Percentiles rank a stretch among this genome's conserved stretches.
Evolutionary conservation across 768 basidiomycete genomes (phyloP).

Genomic region (Podaxis sp.): DNA sequence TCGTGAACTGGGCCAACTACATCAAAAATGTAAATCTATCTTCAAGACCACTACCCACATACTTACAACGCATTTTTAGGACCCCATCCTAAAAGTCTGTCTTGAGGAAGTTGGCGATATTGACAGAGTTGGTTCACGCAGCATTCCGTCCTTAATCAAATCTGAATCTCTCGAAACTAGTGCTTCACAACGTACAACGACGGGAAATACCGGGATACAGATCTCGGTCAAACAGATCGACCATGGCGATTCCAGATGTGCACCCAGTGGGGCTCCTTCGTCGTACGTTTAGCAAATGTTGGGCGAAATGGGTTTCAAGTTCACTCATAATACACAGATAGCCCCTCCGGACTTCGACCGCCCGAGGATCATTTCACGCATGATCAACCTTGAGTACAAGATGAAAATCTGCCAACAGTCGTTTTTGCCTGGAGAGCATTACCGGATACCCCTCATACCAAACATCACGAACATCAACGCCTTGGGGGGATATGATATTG

Average conservation of each 20-base stretch:
- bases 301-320: background rate
- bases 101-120: background rate
- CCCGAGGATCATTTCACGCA: conserved; percentile 76
- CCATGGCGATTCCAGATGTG: conserved; percentile 90
- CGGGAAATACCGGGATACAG: conserved; percentile 56
- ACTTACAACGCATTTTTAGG: background rate
- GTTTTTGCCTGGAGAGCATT: conserved; percentile 74
- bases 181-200: conserved; percentile 88
- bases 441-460: conserved; percentile 68
- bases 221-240: conserved; percentile 74
- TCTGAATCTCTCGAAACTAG: conserved; percentile 31
- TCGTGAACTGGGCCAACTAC: conserved; percentile 75
- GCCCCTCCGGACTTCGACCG: conserved; percentile 67
- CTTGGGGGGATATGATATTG: conserved; percentile 80
- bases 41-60: background rate
- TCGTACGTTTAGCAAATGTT: conserved; percentile 38
- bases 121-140: background rate
- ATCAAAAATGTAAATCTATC: conserved; percentile 46
- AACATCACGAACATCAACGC: conserved; percentile 81
- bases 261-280: conserved; percentile 95
- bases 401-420: conserved; percentile 41
- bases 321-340: conserved; percentile 42
- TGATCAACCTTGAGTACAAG: conserved; percentile 49
- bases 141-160: background rate
- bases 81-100: background rate